A percentile compares a stretch with the other conserved stretches of the same genome.
These are phyloP conservation scores for Amaranthus cruentus DNA, from an alignment of 148 eudicot genomes.

Conservation along the genomic window DNA sequence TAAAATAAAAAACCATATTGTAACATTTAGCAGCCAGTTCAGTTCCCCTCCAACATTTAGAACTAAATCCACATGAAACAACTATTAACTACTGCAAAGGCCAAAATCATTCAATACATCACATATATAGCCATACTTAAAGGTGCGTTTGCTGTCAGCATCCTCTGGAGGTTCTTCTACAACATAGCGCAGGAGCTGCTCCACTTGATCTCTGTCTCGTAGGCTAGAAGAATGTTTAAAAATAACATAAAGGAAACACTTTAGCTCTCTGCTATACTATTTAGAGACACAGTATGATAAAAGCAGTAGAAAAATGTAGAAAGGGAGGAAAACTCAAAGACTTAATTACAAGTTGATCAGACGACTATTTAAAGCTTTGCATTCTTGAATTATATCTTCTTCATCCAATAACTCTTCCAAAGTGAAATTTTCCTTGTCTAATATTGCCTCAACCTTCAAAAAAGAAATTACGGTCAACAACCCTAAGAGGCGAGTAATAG, in stretches of 20 bases:
- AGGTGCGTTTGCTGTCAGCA: conserved; percentile 81
- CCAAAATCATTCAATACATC: neutral
- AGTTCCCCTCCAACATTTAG: neutral
- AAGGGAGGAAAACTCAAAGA: conserved; percentile 3
- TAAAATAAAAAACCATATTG: neutral
- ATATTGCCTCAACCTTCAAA: conserved; percentile 73
- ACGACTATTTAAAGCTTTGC: conserved; percentile 96
- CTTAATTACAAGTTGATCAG: conserved; percentile 81
- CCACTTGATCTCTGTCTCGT: conserved; percentile 92
- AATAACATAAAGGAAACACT: neutral
- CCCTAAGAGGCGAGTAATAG: neutral
- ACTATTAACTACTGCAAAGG: neutral
- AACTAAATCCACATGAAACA: conserved; percentile 4
- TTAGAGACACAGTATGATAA: neutral
- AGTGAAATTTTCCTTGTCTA: conserved; percentile 85
- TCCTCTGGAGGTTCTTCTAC: conserved; percentile 84
- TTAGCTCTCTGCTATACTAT: neutral
- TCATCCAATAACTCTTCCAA: conserved; percentile 96
- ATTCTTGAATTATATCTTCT: conserved; percentile 98
- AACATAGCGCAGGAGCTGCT: conserved; percentile 78
- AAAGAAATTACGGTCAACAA: conserved; percentile 9
- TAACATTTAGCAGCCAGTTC: neutral
- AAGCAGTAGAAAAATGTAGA: neutral
- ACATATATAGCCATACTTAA: conserved; percentile 54
- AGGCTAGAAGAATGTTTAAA: conserved; percentile 37